Evolutionary conservation across 2,329 filamentous ascomycete genomes (phyloP).

Genomic region (Trichoderma koningii): DNA sequence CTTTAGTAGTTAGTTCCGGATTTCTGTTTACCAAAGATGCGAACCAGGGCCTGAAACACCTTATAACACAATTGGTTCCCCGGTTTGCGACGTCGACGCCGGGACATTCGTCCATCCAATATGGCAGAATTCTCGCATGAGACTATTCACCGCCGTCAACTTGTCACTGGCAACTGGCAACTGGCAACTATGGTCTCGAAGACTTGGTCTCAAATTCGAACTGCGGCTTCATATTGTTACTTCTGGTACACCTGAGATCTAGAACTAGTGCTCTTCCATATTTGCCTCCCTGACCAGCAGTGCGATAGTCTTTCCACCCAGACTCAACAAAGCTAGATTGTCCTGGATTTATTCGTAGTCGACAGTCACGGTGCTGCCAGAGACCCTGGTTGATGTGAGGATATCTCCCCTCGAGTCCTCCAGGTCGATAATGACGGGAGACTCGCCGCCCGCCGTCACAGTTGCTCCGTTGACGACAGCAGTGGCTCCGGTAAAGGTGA

Average conservation of each 20-base stretch:
- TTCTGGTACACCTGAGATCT: neutral
- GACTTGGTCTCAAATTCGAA: neutral
- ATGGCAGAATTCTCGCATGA: too few species aligned
- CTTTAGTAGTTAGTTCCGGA: too few species aligned
- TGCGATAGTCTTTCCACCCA: neutral
- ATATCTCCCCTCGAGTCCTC: neutral
- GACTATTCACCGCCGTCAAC: too few species aligned
- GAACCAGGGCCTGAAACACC: too few species aligned
- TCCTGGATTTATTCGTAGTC: neutral
- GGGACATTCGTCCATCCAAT: too few species aligned
- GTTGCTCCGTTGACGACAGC: neutral
- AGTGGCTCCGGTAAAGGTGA: slow-evolving; percentile 5
- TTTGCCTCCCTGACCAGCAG: neutral
- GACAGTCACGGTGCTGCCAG: slow-evolving; percentile 6
- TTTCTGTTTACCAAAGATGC: too few species aligned
- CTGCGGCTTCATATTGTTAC: neutral
- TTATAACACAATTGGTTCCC: too few species aligned
- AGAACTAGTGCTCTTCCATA: neutral
- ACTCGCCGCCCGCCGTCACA: neutral
- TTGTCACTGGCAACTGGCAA: neutral
- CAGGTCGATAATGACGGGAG: slow-evolving; percentile 1
- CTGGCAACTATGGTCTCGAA: neutral
- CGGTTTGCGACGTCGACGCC: too few species aligned
- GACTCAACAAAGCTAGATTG: neutral
- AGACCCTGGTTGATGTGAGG: neutral